phyloP scores from a whole-genome alignment of 805 yeast species.

The Barnettozyma californica region DNA sequence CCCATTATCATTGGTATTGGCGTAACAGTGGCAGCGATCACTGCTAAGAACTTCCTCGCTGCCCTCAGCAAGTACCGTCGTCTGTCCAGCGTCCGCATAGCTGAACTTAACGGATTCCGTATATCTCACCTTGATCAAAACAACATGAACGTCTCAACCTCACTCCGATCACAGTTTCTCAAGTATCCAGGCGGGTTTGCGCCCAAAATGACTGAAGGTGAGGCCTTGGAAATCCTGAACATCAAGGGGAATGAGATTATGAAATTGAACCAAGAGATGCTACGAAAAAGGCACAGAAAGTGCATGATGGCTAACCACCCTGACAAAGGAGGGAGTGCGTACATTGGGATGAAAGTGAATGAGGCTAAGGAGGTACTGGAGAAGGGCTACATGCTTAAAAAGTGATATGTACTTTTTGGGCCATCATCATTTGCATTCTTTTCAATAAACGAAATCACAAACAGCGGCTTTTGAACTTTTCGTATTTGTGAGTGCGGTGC shows the following conservation, averaged over 20 bases:
- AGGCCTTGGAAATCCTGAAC: conserved; percentile 61
- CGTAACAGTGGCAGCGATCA: conserved; percentile 45
- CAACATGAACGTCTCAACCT: conserved; percentile 13
- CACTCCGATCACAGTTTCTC: conserved; percentile 28
- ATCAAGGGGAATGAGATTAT: conserved; percentile 53
- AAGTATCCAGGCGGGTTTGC: conserved; percentile 58
- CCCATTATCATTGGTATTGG: conserved; percentile 55
- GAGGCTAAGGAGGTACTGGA: conserved; percentile 81
- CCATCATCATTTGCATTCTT: background rate
- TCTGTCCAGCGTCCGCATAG: conserved; percentile 34
- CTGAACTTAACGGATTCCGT: conserved; percentile 34
- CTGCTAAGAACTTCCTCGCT: conserved; percentile 32
- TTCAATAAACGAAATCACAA: background rate
- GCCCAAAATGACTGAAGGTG: conserved; percentile 60
- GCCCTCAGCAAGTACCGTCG: conserved; percentile 29
- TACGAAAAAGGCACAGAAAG: conserved; percentile 68
- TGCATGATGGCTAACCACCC: conserved; percentile 85
- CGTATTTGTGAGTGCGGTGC: background rate
- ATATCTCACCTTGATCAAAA: conserved; percentile 10
- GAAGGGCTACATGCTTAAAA: conserved; percentile 43
- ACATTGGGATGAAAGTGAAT: conserved; percentile 76
- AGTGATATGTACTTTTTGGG: background rate
- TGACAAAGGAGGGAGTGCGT: conserved; percentile 83
- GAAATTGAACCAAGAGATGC: conserved; percentile 38
- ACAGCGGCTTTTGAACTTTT: background rate